Evolutionary conservation across 345 rosid genomes (phyloP), one percentile per base, ranked within the genome.

Genomic region (Linum trigynum): DNA sequence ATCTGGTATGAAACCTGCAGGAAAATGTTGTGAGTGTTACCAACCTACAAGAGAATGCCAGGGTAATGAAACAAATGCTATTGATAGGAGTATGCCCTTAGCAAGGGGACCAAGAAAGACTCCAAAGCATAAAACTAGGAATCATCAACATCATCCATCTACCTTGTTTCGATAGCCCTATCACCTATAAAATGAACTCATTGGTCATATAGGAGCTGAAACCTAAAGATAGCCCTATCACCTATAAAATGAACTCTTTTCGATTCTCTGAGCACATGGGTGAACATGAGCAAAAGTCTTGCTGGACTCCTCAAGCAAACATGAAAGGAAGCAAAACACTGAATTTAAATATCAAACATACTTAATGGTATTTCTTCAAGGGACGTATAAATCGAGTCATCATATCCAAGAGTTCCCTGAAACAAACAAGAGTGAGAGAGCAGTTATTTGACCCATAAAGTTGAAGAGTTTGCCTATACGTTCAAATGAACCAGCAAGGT

Each of bases 341-440:
- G 67, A 69, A 75, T 66, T 65, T 62, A 67, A 74, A 66, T 16
- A 72, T 67, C 73, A 56, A 68, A 61, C 90, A 77, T 85, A 86
- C 92, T 89, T 76, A 90, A 73, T 64, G 99, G 96, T 83, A 94
- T 90, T 84, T 94, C 99, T 41, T 87, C 99, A 7, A 94, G 83
- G 66, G 99, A 94, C 92, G 88, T 94, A 76, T 90, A 94, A 67
- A 94, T 94, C 0, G 96, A 80, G 74, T 94, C 99, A 73, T 94
- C 99, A 69, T 88, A 94, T 38, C 74, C 88, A 58, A 87, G 82
- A 72, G 81, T 65, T 66, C 79, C 95, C 95, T 87, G 82, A 76
- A 80, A 80, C 55, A 51, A 65, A 43, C 61, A 65, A 50, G 23
- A n/a, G 67, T 64, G 65, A 57, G 23, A 59, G 55, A 7, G 36